Evolutionary conservation across 805 yeast genomes (phyloP).

Genomic region (Sugiyamaella boreocaroliniensis): DNA sequence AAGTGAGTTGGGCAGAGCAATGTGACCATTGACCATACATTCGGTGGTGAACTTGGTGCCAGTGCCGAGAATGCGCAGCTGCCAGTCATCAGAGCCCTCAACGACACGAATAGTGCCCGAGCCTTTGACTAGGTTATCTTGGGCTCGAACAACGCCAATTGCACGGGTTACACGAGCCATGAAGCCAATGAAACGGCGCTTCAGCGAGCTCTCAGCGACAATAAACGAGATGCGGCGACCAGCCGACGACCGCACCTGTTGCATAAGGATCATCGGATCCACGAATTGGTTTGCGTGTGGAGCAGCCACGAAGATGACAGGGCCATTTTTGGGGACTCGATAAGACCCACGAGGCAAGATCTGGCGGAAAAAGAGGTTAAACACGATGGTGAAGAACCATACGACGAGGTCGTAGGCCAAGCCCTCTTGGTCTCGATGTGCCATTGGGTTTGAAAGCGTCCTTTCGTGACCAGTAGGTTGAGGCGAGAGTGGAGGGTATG

Average conservation of each 20-base stretch:
- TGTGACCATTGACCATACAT: slow-evolving; percentile 56
- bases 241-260: slow-evolving; percentile 62
- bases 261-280: slow-evolving; percentile 75
- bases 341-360: slow-evolving; percentile 84
- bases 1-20: slow-evolving; percentile 69
- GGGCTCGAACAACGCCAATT: slow-evolving; percentile 90
- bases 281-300: slow-evolving; percentile 98
- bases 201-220: slow-evolving; percentile 76
- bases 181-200: slow-evolving; percentile 60
- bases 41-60: slow-evolving; percentile 63
- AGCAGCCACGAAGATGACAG: slow-evolving; percentile 89
- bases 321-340: slow-evolving; percentile 62
- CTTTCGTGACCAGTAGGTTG: no score
- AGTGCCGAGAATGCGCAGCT: slow-evolving; percentile 48
- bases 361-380: slow-evolving; percentile 76
- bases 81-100: slow-evolving; percentile 42
- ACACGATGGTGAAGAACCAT: slow-evolving; percentile 36
- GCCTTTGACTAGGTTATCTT: slow-evolving; percentile 69
- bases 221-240: slow-evolving; percentile 70
- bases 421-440: not conserved
- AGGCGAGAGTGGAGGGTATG: no score
- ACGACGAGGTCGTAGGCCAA: slow-evolving; percentile 31
- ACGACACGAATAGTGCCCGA: slow-evolving; percentile 52
- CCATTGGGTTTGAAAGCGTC: no score
- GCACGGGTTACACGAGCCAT: slow-evolving; percentile 70